Base-by-base conservation (phyloP, 257 asterid species). In the Haberlea rhodopensis region DNA sequence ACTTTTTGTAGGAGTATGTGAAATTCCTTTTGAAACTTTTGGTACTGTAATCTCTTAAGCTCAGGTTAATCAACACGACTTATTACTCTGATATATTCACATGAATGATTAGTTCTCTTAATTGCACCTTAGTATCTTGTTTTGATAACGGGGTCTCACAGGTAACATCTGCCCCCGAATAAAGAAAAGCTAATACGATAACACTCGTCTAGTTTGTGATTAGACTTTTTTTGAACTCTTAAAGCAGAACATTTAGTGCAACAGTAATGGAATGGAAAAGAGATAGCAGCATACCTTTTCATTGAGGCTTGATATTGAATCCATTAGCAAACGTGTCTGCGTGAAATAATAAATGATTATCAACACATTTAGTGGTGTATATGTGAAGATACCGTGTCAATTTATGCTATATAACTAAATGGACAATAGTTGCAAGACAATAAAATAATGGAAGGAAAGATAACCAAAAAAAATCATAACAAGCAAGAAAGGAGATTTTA, bases 201-300 rank as follows among this genome's bases (percentile, higher is more conserved):
- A 5, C 19, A 6, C 64, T 20, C 29, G 5, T 53, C 29, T 25
- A 25, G 18, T 24, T 23, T 24, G 60, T 18, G 16, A 3, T 5
- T 26, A 9, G 23, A 26, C n/a, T n/a, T 16, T 18, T n/a, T 28
- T 31, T 18, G 16, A 18, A 58, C 5, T 25, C 48, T 46, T 37
- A 19, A 16, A 51, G 20, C 21, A 48, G 4, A 63, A 46, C 27
- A 63, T 51, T n/a, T 40, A 3, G 21, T 29, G 21, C 4, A 26
- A 23, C 26, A 58, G 19, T 25, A 11, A 61, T 6, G n/a, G 6
- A 18, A 53, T 10, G n/a, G 21, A 56, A 60, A 26, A 63, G 5
- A 29, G 10, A 19, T 57, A 62, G 55, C 24, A 53, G 53, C 79
- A 23, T 77, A 84, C 91, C 91, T 78, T 61, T 61, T 79, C 77